Evolutionary conservation across 257 asterid genomes (phyloP).

Genomic region (Primulina eburnea): DNA sequence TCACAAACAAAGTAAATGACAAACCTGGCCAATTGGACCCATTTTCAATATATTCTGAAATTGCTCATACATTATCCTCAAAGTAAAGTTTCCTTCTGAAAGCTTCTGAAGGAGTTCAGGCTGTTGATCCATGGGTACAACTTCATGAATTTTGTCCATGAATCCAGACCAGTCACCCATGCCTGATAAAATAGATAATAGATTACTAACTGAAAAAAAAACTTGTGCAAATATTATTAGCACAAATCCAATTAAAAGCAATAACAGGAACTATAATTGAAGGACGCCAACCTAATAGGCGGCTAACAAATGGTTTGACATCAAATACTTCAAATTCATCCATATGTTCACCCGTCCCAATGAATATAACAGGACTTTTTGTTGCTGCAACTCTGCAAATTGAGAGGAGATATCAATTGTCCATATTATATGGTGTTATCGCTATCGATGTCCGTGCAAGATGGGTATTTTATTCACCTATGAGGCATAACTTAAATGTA

Average conservation of each 20-base stretch:
- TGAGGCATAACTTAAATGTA: slow-evolving; percentile 1
- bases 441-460: slow-evolving; percentile 3
- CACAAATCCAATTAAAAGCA: slow-evolving; percentile 6
- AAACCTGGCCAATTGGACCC: slow-evolving; percentile 96
- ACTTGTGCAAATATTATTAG: neutral
- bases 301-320: slow-evolving; percentile 96
- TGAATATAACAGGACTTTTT: slow-evolving; percentile 90
- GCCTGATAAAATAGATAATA: slow-evolving; percentile 38
- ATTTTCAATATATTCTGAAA: slow-evolving; percentile 82
- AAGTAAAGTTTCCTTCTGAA: slow-evolving; percentile 82
- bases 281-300: slow-evolving; percentile 70
- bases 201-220: neutral
- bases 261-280: neutral
- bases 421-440: slow-evolving; percentile 11
- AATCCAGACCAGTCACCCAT: slow-evolving; percentile 99
- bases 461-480: neutral
- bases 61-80: slow-evolving; percentile 93
- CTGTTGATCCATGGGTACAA: slow-evolving; percentile 97
- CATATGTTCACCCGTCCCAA: slow-evolving; percentile 99
- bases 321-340: slow-evolving; percentile 96
- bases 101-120: slow-evolving; percentile 99
- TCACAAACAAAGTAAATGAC: slow-evolving; percentile 23
- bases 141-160: slow-evolving; percentile 95
- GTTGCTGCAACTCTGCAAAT: slow-evolving; percentile 90
- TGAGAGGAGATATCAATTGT: slow-evolving; percentile 21